A percentile compares a stretch with the other conserved stretches of the same genome.
These are phyloP conservation scores for Trypanosoma melophagium DNA, from an alignment of 208 protist species.

Conservation along the genomic window DNA sequence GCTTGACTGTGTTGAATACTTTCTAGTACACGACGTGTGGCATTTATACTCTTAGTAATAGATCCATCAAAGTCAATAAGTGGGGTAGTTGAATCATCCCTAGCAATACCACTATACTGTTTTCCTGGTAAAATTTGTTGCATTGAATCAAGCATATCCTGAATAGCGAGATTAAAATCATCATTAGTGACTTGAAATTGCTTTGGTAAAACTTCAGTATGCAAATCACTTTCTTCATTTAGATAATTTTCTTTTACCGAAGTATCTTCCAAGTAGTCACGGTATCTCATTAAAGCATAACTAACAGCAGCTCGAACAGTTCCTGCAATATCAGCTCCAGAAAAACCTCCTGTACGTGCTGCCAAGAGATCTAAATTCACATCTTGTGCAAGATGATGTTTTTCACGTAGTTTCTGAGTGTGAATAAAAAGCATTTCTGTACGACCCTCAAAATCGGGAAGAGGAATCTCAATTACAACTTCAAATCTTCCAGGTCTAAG, in stretches of 20 bases:
- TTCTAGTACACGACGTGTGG: constrained; percentile 24
- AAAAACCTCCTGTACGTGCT: constrained; percentile 95
- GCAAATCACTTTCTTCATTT: background rate
- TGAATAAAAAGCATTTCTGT: constrained; percentile 92
- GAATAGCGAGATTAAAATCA: constrained; percentile 24
- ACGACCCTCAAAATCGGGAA: constrained; percentile 80
- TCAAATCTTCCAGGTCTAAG: constrained; percentile 93
- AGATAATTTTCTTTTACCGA: background rate
- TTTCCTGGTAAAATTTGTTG: constrained; percentile 6
- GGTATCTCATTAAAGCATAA: constrained; percentile 75
- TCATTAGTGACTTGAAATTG: constrained; percentile 20
- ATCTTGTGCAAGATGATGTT: constrained; percentile 74
- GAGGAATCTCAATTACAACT: constrained; percentile 89
- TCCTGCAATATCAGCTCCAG: constrained; percentile 94
- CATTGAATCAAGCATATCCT: constrained; percentile 19
- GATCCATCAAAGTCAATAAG: constrained; percentile 60
- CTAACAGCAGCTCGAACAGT: constrained; percentile 80
- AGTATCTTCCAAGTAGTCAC: constrained; percentile 14
- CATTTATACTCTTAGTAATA: constrained; percentile 30
- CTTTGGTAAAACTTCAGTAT: background rate
- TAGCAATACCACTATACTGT: background rate
- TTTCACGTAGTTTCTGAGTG: constrained; percentile 84
- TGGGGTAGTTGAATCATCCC: background rate
- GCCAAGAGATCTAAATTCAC: constrained; percentile 94
- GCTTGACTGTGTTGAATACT: constrained; percentile 41